Base-by-base conservation (phyloP, 2,329 filamentous ascomycete species). In the Coniochaeta ligniaria region DNA sequence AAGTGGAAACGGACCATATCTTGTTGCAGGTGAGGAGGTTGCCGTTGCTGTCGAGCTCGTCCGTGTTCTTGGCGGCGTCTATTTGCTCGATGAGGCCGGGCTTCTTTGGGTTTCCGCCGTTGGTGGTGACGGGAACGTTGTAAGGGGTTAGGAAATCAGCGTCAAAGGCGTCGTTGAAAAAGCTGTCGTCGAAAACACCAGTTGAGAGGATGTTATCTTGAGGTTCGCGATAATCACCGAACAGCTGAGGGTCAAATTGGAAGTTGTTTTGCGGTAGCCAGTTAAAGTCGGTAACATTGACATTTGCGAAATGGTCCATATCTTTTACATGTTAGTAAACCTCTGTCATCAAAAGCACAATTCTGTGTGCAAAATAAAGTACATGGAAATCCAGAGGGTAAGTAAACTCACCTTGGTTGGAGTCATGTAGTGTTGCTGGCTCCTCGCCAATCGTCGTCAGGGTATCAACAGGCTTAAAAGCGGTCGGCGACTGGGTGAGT, bases 201-300 rank as follows among this genome's bases (percentile, higher is more conserved):
- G 77, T 87, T 65, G 80, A 78, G 20, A 96, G 76, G 16, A 96
- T 82, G 60, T 88, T 94, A 61, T 92, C 90, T 69, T 96, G 91
- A 0, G 92, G 87, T 70, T 99, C 95, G 59, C 95, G 88, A 75
- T 97, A 98, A 67, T 92, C 91, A 59, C 90, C 91, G 72, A 97
- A 98, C 5, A 98, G 80, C 60, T 95, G 87, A 0, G 95, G 94
- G 63, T 98, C 93, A 68, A 98, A 97, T 64, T 90, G 86, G 60
- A 91, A 91, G 61, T 88, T 88, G 68, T 92, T 94, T 71, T 96
- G 90, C 67, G 89, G 87, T 3, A 95, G 79, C 84, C 89, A 93
- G 71, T 91, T 88, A 67, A 92, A 80, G 66, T 84, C 83, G 66
- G 78, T 80, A 61, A 79, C 74, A 63, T 81, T 80, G 59, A 83